These are phyloP conservation scores for Aspergillus piperis DNA, from an alignment of 2,329 filamentous ascomycete genomes.

Conservation along the genomic window DNA sequence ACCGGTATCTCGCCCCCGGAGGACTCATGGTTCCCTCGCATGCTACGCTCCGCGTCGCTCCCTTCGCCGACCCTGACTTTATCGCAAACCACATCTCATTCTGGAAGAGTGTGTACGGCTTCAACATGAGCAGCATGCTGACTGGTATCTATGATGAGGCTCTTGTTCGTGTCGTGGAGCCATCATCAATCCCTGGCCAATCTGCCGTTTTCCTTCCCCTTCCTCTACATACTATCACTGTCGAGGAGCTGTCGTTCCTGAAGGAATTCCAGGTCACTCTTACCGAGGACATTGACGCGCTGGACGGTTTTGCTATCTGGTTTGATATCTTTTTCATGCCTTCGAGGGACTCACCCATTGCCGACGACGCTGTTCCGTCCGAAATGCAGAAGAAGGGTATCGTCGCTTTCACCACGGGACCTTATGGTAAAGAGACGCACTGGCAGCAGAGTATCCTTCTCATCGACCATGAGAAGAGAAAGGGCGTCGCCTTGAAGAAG, in stretches of 20 bases:
- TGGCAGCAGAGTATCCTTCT: conserved; percentile 85
- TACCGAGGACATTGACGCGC: conserved; percentile 61
- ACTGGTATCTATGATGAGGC: conserved; percentile 77
- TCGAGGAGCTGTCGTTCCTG: conserved; percentile 74
- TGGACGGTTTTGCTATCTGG: conserved; percentile 91
- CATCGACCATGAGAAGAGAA: conserved; percentile 59
- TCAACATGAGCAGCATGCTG: conserved; percentile 91
- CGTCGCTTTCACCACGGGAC: conserved; percentile 87
- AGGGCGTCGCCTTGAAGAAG: conserved; percentile 51
- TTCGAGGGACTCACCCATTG: conserved; percentile 51
- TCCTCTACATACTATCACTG: conserved; percentile 71
- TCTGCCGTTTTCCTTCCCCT: conserved; percentile 71
- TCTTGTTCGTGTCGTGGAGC: conserved; percentile 70
- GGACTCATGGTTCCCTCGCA: conserved; percentile 87
- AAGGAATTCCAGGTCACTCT: conserved; percentile 66
- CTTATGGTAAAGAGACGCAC: conserved; percentile 74
- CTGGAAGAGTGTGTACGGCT: conserved; percentile 92
- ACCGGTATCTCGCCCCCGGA: conserved; percentile 77
- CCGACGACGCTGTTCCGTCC: conserved; percentile 58
- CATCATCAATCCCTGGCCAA: conserved; percentile 54
- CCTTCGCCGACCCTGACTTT: conserved; percentile 75
- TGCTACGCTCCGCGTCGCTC: conserved; percentile 78
- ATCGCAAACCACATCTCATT: conserved; percentile 76
- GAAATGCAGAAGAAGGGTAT: conserved; percentile 64
- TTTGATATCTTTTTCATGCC: conserved; percentile 91